Evolutionary conservation across 2,329 filamentous ascomycete species (phyloP).

Genomic region (Beauveria medogensis): DNA sequence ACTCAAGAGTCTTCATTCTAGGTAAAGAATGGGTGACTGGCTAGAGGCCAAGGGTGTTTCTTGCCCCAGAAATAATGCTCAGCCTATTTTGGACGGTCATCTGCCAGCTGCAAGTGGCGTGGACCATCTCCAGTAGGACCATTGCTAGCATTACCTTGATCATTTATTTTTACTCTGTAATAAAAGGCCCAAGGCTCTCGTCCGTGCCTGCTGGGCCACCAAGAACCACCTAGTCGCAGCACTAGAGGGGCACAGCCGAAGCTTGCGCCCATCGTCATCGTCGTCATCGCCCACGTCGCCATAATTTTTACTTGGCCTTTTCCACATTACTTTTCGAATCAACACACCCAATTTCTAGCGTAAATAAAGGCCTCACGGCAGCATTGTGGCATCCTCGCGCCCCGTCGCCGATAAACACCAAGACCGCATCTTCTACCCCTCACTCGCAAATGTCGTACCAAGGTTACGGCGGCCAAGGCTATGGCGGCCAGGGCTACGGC

Average conservation of each 20-base stretch:
- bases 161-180: no score
- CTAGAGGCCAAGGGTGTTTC: background rate
- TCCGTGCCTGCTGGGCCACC: background rate
- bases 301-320: background rate
- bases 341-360: background rate
- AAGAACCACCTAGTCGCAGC: background rate
- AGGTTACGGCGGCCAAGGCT: slow-evolving; percentile 20
- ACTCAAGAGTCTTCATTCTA: background rate
- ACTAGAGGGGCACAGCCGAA: slow-evolving; percentile 2
- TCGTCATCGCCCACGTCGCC: slow-evolving; percentile 6
- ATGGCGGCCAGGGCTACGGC: slow-evolving; percentile 24
- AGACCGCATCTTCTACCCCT: slow-evolving; percentile 1
- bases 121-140: no score
- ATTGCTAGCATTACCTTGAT: no score
- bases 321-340: background rate
- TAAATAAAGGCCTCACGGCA: background rate
- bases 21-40: background rate
- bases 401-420: background rate
- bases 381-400: background rate
- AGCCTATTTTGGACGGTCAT: background rate
- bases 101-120: background rate
- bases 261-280: slow-evolving; percentile 6
- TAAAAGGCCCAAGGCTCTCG: background rate
- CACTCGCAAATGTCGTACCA: slow-evolving; percentile 27
- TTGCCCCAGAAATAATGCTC: background rate